phyloP scores from a whole-genome alignment of 75 land plant genomes.

The Pseudotsuga menziesii region DNA sequence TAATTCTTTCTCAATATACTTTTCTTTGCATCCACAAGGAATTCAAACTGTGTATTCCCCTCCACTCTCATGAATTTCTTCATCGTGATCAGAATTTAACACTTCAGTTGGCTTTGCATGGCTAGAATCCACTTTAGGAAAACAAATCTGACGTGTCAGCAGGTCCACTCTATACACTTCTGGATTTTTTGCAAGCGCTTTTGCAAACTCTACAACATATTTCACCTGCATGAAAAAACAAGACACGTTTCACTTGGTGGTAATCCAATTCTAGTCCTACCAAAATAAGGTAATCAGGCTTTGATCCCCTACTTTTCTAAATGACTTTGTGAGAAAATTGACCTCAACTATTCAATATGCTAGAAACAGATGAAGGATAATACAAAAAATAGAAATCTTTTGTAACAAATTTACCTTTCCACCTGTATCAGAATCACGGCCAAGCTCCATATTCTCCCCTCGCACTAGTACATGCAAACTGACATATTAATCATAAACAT shows the following conservation, averaged over 20 bases:
- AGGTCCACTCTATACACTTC: slow-evolving; percentile 58
- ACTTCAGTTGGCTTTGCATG: slow-evolving; percentile 58
- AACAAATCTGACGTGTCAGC: slow-evolving; percentile 46
- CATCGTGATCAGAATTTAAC: slow-evolving; percentile 36
- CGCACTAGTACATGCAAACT: slow-evolving; percentile 70
- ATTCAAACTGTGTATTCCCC: slow-evolving; percentile 84
- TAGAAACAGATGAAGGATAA: neutral
- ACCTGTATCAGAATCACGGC: slow-evolving; percentile 73
- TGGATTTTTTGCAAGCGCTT: slow-evolving; percentile 45
- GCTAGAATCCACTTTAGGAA: slow-evolving; percentile 54
- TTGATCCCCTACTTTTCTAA: neutral
- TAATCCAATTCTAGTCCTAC: neutral
- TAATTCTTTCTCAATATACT: slow-evolving; percentile 70
- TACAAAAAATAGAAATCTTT: neutral
- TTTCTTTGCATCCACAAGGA: slow-evolving; percentile 82
- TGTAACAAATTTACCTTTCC: slow-evolving; percentile 43
- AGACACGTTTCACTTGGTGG: neutral
- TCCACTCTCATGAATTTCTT: slow-evolving; percentile 79
- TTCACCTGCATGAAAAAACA: slow-evolving; percentile 28
- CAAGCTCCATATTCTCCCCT: slow-evolving; percentile 74
- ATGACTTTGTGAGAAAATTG: too few relatives aligned
- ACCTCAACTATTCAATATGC: neutral
- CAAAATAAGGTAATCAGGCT: neutral
- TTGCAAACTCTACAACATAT: slow-evolving; percentile 60
- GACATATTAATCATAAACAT: slow-evolving; percentile 3